These are phyloP conservation scores for Taxillus chinensis DNA, from an alignment of 164 flowering plant species.

Conservation along the genomic window DNA sequence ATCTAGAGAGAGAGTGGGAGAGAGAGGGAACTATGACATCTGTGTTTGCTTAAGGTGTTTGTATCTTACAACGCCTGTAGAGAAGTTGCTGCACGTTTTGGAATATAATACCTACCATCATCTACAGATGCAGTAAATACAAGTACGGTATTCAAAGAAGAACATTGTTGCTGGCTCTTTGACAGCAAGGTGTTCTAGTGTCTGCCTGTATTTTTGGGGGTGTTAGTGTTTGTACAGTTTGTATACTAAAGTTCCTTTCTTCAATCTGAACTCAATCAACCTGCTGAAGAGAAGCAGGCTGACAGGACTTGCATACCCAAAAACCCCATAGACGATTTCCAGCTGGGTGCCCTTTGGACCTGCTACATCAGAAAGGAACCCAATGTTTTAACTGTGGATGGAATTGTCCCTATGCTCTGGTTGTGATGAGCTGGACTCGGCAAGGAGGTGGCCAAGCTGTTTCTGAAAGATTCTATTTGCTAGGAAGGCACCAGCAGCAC, in stretches of 20 bases:
- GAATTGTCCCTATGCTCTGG: constrained; percentile 21
- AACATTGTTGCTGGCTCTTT: too few species aligned
- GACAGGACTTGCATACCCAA: constrained; percentile 97
- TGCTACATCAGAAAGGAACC: constrained; percentile 74
- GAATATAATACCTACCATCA: constrained; percentile 43
- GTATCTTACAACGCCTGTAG: constrained; percentile 27
- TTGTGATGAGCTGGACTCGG: constrained; percentile 25
- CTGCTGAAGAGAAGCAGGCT: constrained; percentile 97
- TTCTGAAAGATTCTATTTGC: constrained; percentile 50
- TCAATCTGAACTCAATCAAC: too few species aligned
- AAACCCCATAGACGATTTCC: constrained; percentile 87
- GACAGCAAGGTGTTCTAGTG: too few species aligned
- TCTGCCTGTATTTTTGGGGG: too few species aligned
- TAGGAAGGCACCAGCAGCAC: constrained; percentile 60
- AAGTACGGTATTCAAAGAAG: too few species aligned
- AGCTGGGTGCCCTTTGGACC: constrained; percentile 92
- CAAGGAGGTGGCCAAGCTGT: constrained; percentile 85
- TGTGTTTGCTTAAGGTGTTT: constrained; percentile 8
- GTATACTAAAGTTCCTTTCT: too few species aligned
- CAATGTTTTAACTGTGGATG: constrained; percentile 27
- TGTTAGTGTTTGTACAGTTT: too few species aligned
- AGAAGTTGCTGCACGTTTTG: constrained; percentile 39
- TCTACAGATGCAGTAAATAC: constrained; percentile 31
- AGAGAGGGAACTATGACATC: too few species aligned
- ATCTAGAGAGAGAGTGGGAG: too few species aligned